These are phyloP conservation scores for Rhodamnia argentea DNA, from an alignment of 345 rosid genomes.

Conservation along the genomic window DNA sequence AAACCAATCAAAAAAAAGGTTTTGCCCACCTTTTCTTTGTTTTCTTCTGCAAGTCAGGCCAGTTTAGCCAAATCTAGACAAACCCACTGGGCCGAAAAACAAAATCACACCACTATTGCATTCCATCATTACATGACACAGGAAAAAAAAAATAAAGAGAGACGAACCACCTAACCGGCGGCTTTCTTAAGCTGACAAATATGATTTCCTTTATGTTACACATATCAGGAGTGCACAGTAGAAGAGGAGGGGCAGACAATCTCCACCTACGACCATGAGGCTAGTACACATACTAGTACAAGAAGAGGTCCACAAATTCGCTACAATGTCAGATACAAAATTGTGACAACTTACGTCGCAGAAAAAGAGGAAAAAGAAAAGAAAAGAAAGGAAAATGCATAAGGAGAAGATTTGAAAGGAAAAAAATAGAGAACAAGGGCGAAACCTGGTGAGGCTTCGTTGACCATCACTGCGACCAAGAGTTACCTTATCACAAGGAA, in stretches of 20 bases:
- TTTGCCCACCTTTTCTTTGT: neutral
- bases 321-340: constrained; percentile 22
- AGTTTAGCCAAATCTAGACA: neutral
- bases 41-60: neutral
- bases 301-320: constrained; percentile 6
- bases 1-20: neutral
- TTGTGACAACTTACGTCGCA: constrained; percentile 12
- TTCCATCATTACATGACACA: neutral
- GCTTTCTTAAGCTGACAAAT: neutral
- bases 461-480: neutral
- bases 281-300: constrained; percentile 7
- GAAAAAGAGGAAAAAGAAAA: neutral
- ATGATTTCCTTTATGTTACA: neutral
- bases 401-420: neutral
- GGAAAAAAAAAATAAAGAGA: neutral
- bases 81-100: neutral
- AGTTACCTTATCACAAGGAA: neutral
- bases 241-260: neutral
- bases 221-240: neutral
- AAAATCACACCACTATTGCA: neutral
- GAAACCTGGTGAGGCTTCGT: neutral
- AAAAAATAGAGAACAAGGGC: neutral
- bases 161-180: neutral
- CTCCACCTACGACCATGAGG: neutral
- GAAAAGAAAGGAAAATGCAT: neutral